Percentiles rank a stretch among this genome's conserved stretches.
Evolutionary conservation across 139 green algal species (phyloP).

Genomic region (Chlamydomonas incerta): DNA sequence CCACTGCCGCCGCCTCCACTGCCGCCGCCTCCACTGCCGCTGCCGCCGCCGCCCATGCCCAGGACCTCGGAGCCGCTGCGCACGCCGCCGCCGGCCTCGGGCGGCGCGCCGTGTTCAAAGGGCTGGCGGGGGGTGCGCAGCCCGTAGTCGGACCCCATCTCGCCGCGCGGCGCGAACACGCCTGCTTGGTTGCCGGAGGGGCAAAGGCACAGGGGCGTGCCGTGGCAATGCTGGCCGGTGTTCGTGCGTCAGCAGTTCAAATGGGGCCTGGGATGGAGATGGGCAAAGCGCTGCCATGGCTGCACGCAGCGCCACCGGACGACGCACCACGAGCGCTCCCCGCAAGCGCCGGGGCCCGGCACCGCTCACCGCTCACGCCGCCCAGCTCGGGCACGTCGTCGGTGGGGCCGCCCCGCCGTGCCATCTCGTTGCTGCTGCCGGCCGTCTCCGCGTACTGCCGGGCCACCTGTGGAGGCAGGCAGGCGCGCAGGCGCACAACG

Average conservation of each 20-base stretch:
- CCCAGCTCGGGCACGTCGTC: conserved; percentile 39
- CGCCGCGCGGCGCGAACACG: conserved; percentile 2
- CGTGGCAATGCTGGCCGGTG: no score
- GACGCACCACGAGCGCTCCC: no score
- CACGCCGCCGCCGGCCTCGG: conserved; percentile 1
- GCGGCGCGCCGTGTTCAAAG: background rate
- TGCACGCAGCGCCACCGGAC: no score
- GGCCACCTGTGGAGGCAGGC: background rate
- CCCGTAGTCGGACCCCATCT: conserved; percentile 27
- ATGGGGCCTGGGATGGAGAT: no score
- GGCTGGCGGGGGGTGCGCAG: conserved; percentile 4
- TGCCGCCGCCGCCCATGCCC: background rate
- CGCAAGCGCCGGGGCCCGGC: no score
- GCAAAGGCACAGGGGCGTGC: no score
- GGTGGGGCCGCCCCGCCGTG: conserved; percentile 5
- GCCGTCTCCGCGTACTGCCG: background rate
- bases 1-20: background rate
- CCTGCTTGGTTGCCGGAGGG: background rate
- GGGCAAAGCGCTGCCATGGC: no score
- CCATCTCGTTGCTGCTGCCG: background rate
- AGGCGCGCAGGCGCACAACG: no score
- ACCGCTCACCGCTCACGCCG: background rate
- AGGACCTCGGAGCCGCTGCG: background rate
- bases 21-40: background rate
- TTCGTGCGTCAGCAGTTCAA: no score